phyloP scores from a whole-genome alignment of 192 early-diverging fungal species.

The Funneliformis mosseae region DNA sequence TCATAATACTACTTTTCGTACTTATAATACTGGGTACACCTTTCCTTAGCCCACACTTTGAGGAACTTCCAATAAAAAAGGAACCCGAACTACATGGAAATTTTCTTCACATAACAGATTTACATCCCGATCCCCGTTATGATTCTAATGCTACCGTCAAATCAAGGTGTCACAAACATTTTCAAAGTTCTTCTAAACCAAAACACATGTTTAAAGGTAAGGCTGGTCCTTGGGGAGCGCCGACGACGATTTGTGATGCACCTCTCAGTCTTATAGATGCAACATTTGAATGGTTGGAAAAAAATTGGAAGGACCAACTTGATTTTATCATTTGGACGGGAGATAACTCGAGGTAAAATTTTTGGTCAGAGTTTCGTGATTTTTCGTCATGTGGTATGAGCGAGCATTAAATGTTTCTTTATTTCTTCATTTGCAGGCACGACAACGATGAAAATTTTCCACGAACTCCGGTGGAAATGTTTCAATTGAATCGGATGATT shows the following conservation, averaged over 20 bases:
- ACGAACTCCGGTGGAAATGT: constrained; percentile 63
- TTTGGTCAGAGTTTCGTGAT: no score
- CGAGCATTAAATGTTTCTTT: no score
- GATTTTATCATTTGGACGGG: constrained; percentile 83
- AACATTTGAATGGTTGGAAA: constrained; percentile 60
- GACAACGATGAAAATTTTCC: constrained; percentile 65
- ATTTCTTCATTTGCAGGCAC: no score
- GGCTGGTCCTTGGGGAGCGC: constrained; percentile 61
- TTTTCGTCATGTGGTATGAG: no score
- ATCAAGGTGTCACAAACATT: constrained; percentile 53
- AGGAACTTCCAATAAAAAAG: no score
- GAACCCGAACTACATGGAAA: constrained; percentile 46
- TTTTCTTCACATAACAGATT: constrained; percentile 76
- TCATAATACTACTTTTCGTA: no score
- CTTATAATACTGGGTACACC: no score
- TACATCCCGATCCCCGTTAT: constrained; percentile 71
- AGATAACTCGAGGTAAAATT: constrained; percentile 65
- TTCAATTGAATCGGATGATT: constrained; percentile 55
- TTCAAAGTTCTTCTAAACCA: constrained; percentile 31
- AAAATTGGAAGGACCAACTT: constrained; percentile 50
- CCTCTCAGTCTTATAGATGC: constrained; percentile 60
- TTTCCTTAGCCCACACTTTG: no score
- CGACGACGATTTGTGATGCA: constrained; percentile 65
- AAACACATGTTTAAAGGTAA: constrained; percentile 37
- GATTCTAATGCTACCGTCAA: constrained; percentile 53